A percentile compares a stretch with the other conserved stretches of the same genome.
phyloP scores from a whole-genome alignment of 2,329 filamentous ascomycete genomes.

The Calonectria pseudoreteaudii region DNA sequence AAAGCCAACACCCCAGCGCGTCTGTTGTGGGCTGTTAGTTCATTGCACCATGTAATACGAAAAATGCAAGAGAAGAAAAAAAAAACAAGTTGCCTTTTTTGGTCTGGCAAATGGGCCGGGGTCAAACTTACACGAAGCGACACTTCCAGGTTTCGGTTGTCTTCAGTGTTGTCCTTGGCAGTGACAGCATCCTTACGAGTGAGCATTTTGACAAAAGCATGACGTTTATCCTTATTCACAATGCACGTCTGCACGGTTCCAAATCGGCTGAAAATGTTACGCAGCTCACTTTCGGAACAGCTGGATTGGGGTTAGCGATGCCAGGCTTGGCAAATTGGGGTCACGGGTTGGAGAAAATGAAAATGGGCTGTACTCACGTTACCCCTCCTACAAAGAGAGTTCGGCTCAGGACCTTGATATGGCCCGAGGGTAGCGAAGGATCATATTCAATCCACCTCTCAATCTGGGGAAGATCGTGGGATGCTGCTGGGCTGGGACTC shows the following conservation, averaged over 20 bases:
- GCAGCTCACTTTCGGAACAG: conserved; percentile 83
- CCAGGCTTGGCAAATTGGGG: conserved; percentile 21
- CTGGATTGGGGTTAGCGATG: conserved; percentile 54
- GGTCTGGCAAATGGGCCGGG: not conserved
- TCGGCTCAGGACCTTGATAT: conserved; percentile 93
- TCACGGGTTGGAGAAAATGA: conserved; percentile 36
- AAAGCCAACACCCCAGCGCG: conserved; percentile 97
- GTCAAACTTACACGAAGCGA: conserved; percentile 74
- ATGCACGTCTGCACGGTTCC: conserved; percentile 97
- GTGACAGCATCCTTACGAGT: conserved; percentile 85
- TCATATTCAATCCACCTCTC: conserved; percentile 87
- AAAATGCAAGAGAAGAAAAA: not conserved
- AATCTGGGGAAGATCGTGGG: conserved; percentile 48
- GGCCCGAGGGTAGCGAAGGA: conserved; percentile 75
- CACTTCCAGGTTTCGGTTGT: conserved; percentile 76
- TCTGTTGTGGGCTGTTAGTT: conserved; percentile 62
- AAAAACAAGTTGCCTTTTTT: not conserved
- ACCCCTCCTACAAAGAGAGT: conserved; percentile 98
- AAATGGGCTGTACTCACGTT: conserved; percentile 69
- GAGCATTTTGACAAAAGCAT: conserved; percentile 99
- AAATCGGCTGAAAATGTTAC: conserved; percentile 82
- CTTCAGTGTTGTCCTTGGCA: conserved; percentile 91
- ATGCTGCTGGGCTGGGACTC: conserved; percentile 68
- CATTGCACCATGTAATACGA: not conserved
- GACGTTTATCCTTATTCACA: conserved; percentile 96